A percentile compares a stretch with the other conserved stretches of the same genome.
phyloP scores from a whole-genome alignment of 805 yeast genomes.

The Candida broadrunensis region DNA sequence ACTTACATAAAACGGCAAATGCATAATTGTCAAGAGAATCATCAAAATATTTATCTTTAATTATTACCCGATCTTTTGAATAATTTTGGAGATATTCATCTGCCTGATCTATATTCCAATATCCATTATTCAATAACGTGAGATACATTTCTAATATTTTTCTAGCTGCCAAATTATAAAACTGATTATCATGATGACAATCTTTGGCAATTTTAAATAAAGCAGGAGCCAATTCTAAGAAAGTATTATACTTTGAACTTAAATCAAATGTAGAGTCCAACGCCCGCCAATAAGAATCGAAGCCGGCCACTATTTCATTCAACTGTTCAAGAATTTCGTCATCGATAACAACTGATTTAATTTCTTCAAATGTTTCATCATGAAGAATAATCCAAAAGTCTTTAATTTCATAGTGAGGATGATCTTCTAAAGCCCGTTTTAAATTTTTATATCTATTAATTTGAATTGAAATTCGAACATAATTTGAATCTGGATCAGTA shows the following conservation, averaged over 20 bases:
- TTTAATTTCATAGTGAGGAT: slow-evolving; percentile 1
- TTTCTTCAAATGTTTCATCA: not conserved
- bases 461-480: slow-evolving; percentile 19
- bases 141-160: not conserved
- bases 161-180: not conserved
- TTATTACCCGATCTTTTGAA: not conserved
- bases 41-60: not conserved
- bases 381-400: slow-evolving; percentile 1
- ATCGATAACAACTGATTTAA: no score
- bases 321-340: no score
- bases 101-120: not conserved
- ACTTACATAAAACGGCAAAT: not conserved
- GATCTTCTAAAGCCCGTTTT: slow-evolving; percentile 13
- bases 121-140: not conserved
- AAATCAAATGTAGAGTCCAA: not conserved
- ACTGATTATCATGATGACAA: not conserved
- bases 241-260: not conserved
- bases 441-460: slow-evolving; percentile 21
- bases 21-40: not conserved
- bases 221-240: not conserved
- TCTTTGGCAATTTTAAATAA: not conserved
- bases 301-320: not conserved
- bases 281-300: not conserved
- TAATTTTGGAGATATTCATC: not conserved
- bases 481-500: slow-evolving; percentile 9